Evolutionary conservation across 1,284 basidiomycete species (phyloP).

Genomic region (Butyriboletus appendiculatus): DNA sequence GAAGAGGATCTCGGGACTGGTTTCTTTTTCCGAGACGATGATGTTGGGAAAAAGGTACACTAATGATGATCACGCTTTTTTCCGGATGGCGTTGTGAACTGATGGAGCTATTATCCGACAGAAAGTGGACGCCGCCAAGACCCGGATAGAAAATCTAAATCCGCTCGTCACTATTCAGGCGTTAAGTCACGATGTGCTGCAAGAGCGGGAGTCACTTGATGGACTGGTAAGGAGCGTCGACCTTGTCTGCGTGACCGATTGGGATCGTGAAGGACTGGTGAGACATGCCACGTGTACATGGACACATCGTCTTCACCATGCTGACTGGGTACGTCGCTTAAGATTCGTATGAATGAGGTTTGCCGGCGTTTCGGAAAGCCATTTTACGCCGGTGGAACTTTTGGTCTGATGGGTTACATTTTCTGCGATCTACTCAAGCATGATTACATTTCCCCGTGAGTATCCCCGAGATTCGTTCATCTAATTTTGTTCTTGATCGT

Average conservation of each 20-base stretch:
- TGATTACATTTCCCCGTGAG: constrained; percentile 83
- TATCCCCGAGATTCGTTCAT: constrained; percentile 18
- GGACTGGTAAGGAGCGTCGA: constrained; percentile 66
- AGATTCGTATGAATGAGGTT: constrained; percentile 79
- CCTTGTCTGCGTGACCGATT: constrained; percentile 84
- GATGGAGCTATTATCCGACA: constrained; percentile 37
- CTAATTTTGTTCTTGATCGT: constrained; percentile 12
- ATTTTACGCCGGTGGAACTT: constrained; percentile 88
- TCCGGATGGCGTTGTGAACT: constrained; percentile 38
- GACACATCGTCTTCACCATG: constrained; percentile 9
- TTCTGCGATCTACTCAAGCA: constrained; percentile 91
- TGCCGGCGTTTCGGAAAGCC: constrained; percentile 73
- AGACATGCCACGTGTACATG: constrained; percentile 36
- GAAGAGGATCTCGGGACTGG: constrained; percentile 88
- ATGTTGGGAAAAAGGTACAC: constrained; percentile 84
- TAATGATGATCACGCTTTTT: constrained; percentile 3
- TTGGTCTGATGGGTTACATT: constrained; percentile 92
- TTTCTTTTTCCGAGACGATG: constrained; percentile 93
- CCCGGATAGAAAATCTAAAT: constrained; percentile 87
- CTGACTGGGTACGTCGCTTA: constrained; percentile 15
- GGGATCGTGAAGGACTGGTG: constrained; percentile 68
- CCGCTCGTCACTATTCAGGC: constrained; percentile 86
- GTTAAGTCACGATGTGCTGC: constrained; percentile 50
- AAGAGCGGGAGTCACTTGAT: constrained; percentile 57
- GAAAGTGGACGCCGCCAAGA: constrained; percentile 83